phyloP scores from a whole-genome alignment of 1,139 yeast species.

The Hyphopichia buzzinii region DNA sequence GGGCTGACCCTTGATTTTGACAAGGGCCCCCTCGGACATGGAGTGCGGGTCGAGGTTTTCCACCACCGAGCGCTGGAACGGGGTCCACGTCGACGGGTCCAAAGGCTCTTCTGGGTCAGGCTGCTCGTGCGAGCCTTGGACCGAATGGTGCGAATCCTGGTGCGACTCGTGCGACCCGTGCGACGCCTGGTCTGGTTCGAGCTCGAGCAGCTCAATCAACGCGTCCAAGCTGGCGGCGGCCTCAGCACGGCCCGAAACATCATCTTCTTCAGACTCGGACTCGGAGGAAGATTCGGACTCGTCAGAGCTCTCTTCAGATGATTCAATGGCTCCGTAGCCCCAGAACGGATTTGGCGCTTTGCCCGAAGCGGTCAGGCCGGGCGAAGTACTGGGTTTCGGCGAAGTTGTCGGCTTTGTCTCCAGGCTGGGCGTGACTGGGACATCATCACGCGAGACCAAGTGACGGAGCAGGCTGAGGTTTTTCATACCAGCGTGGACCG shows the following conservation, averaged over 20 bases:
- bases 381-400: not conserved
- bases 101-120: slow-evolving; percentile 1
- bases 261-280: slow-evolving; percentile 3
- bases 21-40: slow-evolving; percentile 19
- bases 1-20: slow-evolving; percentile 11
- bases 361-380: not conserved
- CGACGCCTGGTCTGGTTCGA: not conserved
- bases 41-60: slow-evolving; percentile 30
- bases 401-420: not conserved
- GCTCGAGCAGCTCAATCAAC: not conserved
- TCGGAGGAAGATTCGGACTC: slow-evolving; percentile 6
- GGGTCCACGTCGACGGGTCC: slow-evolving; percentile 14
- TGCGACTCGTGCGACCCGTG: not conserved
- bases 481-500: slow-evolving; percentile 49
- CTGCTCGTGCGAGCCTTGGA: not conserved
- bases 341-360: not conserved
- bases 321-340: slow-evolving; percentile 4
- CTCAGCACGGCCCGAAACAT: slow-evolving; percentile 6
- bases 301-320: slow-evolving; percentile 4
- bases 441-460: not conserved
- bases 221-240: not conserved
- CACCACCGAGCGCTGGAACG: slow-evolving; percentile 36
- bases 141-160: slow-evolving; percentile 1
- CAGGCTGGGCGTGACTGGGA: too few species aligned
- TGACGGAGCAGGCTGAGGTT: not conserved